Base-by-base conservation (phyloP, 2,329 filamentous ascomycete genomes). In the Talaromyces sp. region DNA sequence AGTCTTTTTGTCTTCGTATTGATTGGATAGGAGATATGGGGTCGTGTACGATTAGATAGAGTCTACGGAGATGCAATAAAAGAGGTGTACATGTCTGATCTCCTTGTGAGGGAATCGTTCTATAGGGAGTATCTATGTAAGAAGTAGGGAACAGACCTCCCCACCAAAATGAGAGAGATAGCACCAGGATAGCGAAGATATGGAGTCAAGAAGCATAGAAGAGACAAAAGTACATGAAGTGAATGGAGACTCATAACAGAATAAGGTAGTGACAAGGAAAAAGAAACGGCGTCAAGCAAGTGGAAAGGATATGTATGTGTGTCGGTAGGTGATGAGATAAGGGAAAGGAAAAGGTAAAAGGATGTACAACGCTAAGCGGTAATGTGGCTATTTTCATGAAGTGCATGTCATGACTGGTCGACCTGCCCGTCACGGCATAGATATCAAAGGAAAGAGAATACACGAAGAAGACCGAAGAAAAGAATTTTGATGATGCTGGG, bases 401-500 rank as follows among this genome's bases (percentile, higher is more conserved):
- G 25, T 36, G 38, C 31, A 61, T 61, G 59, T 47, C 36, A 61
- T 19, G 59, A 34, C 22, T 29, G 13, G 45, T 53, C 47, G 27
- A 29, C 31, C 43, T 29, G 59, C 34, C 45, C 49, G 34, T 34
- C 22, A 53, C 10, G 47, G 17, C 27, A 38, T 36, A 36, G 31
- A 38, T 3, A 54, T 54, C 29, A 34, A 22, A 56, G 34, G 38
- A 15, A 61, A 58, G 15, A 43, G 49, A 58, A 49, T 27, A 53
- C 25, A 51, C 38, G 19, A 51, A 67, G 63, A 34, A 47, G 22
- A 60, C 49, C 31, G 47, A 64, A 47, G 66, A 58, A 63, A 65
- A 67, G 67, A 65, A 65, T 69, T 68, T 68, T 69, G 71, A 72
- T 71, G 67, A 58, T 67, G 65, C 62, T 63, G 65, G 67, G 70